phyloP scores from a whole-genome alignment of 306 rosid species.

The Alnus rubra region DNA sequence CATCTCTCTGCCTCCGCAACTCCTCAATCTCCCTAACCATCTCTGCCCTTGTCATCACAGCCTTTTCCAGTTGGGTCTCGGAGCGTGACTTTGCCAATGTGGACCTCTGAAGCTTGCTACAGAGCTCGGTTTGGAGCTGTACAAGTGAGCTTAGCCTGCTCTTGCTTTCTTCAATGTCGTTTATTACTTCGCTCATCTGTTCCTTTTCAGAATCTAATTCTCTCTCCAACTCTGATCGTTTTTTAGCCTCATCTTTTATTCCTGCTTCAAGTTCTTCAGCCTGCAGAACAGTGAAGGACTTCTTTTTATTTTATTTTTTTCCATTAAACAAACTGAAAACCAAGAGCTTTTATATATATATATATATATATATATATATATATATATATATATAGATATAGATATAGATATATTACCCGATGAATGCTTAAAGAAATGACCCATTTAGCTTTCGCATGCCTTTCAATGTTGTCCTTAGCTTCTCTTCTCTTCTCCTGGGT shows the following conservation, averaged over 20 bases:
- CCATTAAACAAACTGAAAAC: background rate
- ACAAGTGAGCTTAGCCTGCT: conserved; percentile 42
- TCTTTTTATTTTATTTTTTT: background rate
- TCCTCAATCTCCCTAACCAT: conserved; percentile 57
- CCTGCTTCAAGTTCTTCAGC: conserved; percentile 48
- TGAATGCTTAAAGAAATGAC: conserved; percentile 58
- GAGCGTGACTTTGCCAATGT: conserved; percentile 32
- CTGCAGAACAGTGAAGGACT: conserved; percentile 32
- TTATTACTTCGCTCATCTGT: conserved; percentile 30
- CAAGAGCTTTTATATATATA: background rate
- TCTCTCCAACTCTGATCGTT: conserved; percentile 38
- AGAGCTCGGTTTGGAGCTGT: conserved; percentile 55
- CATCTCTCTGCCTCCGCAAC: conserved; percentile 60
- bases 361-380: background rate
- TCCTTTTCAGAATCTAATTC: conserved; percentile 45
- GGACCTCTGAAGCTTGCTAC: conserved; percentile 48
- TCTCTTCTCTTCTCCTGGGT: conserved; percentile 54
- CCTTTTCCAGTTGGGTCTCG: conserved; percentile 46
- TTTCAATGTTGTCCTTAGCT: conserved; percentile 44
- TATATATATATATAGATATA: background rate
- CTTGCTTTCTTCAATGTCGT: conserved; percentile 53
- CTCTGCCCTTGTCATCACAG: conserved; percentile 37
- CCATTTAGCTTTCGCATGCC: conserved; percentile 69
- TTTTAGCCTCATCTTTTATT: conserved; percentile 41
- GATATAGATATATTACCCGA: conserved; percentile 38